Base-by-base conservation (phyloP, 1,139 yeast genomes). In the Petasospora fabianii region DNA sequence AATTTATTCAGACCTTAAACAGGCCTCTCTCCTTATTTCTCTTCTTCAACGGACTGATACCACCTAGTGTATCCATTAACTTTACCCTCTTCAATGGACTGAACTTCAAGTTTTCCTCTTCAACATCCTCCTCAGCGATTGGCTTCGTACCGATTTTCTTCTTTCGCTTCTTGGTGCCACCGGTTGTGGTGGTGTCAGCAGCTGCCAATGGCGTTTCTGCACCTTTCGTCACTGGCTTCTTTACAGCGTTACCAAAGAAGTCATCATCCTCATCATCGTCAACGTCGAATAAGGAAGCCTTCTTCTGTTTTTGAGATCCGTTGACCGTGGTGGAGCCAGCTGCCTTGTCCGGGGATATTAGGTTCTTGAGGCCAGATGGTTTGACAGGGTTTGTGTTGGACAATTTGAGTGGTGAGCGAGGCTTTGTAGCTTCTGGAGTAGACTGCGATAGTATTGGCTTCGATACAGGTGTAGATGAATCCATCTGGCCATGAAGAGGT, bases 201-300 rank as follows among this genome's bases (percentile, higher is more conserved):
- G 22, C 36, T 24, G 15, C 10, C 34, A 29, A 12, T n/a, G 24
- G 8, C 19, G 8, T 18, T 13, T 5, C 26, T 5, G 24, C 11
- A 5, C 32, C 8, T 6, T 28, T 37, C n/a, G 31, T 17, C 14
- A 31, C 38, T 4, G 39, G 32, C 26, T 49, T 53, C 40, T 41
- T 46, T 5, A 48, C 38, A 5, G 51, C 32, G 7, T 39, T 32
- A 10, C 47, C 41, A 27, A 55, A 56, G 19, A 54, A 41, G 32
- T 53, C 59, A 24, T 55, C 58, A 20, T 55, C 58, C 13, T 54
- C 56, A 1, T 50, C 54, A 6, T 52, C 57, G 14, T 54, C 59
- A 16, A 47, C 55, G 36, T 54, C 59, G 33, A 54, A 55, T n/a
- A 54, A 28, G 1, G 56, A 50, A 1, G 44, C 35, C 27, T 42